These are phyloP conservation scores for Arabidopsis arenosa DNA, from an alignment of 345 rosid species.

Conservation along the genomic window DNA sequence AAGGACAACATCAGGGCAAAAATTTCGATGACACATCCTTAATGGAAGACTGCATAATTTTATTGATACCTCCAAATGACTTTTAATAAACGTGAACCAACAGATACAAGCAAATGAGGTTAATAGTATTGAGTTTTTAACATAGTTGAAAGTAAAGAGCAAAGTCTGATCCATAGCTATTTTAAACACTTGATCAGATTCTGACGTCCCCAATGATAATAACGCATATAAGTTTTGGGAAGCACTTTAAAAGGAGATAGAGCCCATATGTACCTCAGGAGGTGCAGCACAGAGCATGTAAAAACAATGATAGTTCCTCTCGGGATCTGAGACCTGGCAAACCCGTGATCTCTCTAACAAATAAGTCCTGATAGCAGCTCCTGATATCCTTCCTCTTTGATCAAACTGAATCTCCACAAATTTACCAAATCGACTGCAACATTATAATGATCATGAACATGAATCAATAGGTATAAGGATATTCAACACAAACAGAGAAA, in stretches of 20 bases:
- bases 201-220: not conserved
- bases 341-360: slow-evolving; percentile 98
- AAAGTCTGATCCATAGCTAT: slow-evolving; percentile 30
- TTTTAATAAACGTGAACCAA: slow-evolving; percentile 19
- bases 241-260: not conserved
- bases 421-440: slow-evolving; percentile 94
- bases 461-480: slow-evolving; percentile 21
- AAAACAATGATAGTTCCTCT: slow-evolving; percentile 98
- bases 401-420: slow-evolving; percentile 99
- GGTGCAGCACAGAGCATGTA: slow-evolving; percentile 99
- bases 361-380: slow-evolving; percentile 98
- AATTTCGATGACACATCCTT: not conserved
- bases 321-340: slow-evolving; percentile 98
- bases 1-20: not conserved
- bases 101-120: slow-evolving; percentile 16
- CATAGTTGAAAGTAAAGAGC: slow-evolving; percentile 13
- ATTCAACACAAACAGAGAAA: slow-evolving; percentile 27
- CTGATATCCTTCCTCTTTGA: slow-evolving; percentile 82
- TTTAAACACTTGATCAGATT: not conserved
- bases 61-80: slow-evolving; percentile 3
- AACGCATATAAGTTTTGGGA: not conserved
- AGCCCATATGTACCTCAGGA: slow-evolving; percentile 61
- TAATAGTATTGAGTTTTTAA: slow-evolving; percentile 24
- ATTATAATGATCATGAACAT: slow-evolving; percentile 42
- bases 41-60: slow-evolving; percentile 30